phyloP scores from a whole-genome alignment of 352 stramenopile species.

The Thalassiosira livingstoniorum region DNA sequence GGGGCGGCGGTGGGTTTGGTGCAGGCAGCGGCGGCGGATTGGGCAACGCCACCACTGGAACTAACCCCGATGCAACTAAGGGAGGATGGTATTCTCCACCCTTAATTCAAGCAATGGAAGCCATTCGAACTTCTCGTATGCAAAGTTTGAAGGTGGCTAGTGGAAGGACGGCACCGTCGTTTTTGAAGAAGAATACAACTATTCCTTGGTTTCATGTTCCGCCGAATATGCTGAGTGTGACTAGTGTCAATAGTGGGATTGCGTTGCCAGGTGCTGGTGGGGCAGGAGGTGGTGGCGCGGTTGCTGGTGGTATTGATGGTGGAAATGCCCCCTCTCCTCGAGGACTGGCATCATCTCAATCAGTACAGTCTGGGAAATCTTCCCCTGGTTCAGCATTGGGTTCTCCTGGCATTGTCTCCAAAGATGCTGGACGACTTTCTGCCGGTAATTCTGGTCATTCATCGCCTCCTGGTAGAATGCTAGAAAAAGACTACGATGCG shows the following conservation, averaged over 20 bases:
- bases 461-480: too few species aligned
- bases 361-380: too few species aligned
- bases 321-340: too few species aligned
- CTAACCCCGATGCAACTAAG: not conserved
- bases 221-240: not conserved
- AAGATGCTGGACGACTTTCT: too few species aligned
- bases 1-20: not conserved
- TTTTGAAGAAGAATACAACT: slow-evolving; percentile 64
- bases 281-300: not conserved
- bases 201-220: slow-evolving; percentile 59
- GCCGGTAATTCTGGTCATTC: too few species aligned
- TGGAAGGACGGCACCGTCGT: slow-evolving; percentile 36
- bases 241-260: not conserved
- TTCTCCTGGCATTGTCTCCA: too few species aligned
- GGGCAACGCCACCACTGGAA: not conserved
- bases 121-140: slow-evolving; percentile 36
- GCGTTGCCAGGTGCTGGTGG: not conserved
- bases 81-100: slow-evolving; percentile 60
- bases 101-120: slow-evolving; percentile 40
- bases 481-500: too few species aligned
- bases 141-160: slow-evolving; percentile 27
- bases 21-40: not conserved
- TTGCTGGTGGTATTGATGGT: too few species aligned
- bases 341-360: too few species aligned
- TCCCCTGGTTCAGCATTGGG: too few species aligned